A percentile compares a stretch with the other conserved stretches of the same genome.
These are phyloP conservation scores for Draba incana DNA, from an alignment of 345 rosid species.

Conservation along the genomic window DNA sequence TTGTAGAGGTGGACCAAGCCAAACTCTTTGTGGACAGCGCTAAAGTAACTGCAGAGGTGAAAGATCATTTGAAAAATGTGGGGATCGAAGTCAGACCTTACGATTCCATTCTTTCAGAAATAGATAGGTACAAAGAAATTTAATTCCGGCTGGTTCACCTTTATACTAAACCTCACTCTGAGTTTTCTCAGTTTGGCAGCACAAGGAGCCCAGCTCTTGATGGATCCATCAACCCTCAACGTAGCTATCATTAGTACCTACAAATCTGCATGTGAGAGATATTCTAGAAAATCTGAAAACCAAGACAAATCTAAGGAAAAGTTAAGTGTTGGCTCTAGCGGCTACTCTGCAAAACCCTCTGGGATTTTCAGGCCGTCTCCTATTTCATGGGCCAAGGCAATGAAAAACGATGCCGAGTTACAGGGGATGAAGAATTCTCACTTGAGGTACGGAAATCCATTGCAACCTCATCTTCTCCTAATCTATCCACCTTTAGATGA, in stretches of 20 bases:
- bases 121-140: constrained; percentile 56
- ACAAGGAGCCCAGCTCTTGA: constrained; percentile 73
- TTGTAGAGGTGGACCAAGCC: constrained; percentile 70
- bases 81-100: constrained; percentile 74
- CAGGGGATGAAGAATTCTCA: constrained; percentile 90
- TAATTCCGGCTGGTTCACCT: constrained; percentile 10
- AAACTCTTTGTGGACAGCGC: constrained; percentile 67
- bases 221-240: constrained; percentile 81
- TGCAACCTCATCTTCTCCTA: constrained; percentile 10
- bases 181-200: constrained; percentile 64
- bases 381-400: constrained; percentile 78
- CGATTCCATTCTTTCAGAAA: constrained; percentile 69
- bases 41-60: constrained; percentile 76
- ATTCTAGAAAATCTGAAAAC: constrained; percentile 42
- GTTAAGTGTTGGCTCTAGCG: constrained; percentile 37
- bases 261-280: constrained; percentile 60
- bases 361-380: constrained; percentile 80
- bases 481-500: background rate
- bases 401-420: constrained; percentile 79
- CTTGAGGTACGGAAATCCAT: constrained; percentile 57
- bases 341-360: constrained; percentile 51
- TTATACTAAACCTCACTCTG: constrained; percentile 21
- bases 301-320: constrained; percentile 43
- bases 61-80: constrained; percentile 68
- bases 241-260: constrained; percentile 81